phyloP scores from a whole-genome alignment of 2,329 filamentous ascomycete genomes.

The Aspergillus eucalypticola region DNA sequence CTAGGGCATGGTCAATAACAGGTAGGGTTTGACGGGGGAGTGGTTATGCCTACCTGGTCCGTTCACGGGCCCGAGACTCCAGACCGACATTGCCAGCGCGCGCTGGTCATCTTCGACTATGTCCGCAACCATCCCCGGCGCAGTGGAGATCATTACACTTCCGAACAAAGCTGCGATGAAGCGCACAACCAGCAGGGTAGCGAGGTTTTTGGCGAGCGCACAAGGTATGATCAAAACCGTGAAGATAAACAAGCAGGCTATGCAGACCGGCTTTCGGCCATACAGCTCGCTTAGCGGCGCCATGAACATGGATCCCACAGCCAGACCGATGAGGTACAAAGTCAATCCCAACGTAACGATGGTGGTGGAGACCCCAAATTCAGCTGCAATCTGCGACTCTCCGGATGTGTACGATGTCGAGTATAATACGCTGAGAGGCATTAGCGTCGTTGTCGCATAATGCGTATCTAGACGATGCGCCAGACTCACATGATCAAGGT shows the following conservation, averaged over 20 bases:
- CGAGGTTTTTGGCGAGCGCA: constrained; percentile 67
- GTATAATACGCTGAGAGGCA: constrained; percentile 60
- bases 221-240: constrained; percentile 70
- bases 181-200: constrained; percentile 68
- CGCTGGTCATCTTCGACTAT: constrained; percentile 78
- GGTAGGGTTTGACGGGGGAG: background rate
- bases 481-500: constrained; percentile 54
- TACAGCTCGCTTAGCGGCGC: constrained; percentile 64
- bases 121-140: constrained; percentile 79
- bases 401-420: constrained; percentile 77
- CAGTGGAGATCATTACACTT: constrained; percentile 78
- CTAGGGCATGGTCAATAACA: constrained; percentile 21
- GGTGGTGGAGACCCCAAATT: constrained; percentile 62
- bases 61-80: constrained; percentile 82
- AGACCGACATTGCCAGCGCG: constrained; percentile 79
- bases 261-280: constrained; percentile 60
- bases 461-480: background rate
- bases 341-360: constrained; percentile 75
- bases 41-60: constrained; percentile 52
- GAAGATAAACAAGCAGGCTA: constrained; percentile 65
- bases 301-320: constrained; percentile 68
- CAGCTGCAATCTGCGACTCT: constrained; percentile 66
- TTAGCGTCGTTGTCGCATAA: background rate
- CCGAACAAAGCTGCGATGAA: constrained; percentile 76
- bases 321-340: constrained; percentile 74